These are phyloP conservation scores for Ogataea siamensis DNA, from an alignment of 805 yeast genomes.

Conservation along the genomic window DNA sequence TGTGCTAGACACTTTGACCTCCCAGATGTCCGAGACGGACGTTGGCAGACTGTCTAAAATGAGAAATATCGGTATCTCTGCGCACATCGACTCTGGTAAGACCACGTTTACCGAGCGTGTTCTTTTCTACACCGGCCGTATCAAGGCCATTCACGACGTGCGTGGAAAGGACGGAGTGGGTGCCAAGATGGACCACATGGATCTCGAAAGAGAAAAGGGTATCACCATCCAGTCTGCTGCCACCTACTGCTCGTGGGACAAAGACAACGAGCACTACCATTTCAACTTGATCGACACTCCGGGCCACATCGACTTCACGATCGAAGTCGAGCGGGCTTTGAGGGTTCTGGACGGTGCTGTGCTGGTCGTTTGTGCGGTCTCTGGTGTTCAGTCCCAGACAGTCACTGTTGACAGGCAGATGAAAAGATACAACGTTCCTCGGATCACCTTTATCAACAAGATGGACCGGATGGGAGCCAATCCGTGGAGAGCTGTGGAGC, in stretches of 20 bases:
- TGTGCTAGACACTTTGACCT: constrained; percentile 56
- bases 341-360: constrained; percentile 98
- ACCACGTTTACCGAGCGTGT: constrained; percentile 98
- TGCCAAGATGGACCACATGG: constrained; percentile 99
- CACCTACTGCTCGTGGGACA: constrained; percentile 95
- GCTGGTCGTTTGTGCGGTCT: constrained; percentile 95
- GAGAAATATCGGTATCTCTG: constrained; percentile 96
- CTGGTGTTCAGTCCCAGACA: constrained; percentile 98
- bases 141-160: constrained; percentile 94
- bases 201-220: constrained; percentile 96
- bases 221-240: constrained; percentile 99
- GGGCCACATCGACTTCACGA: constrained; percentile 98
- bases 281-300: constrained; percentile 97
- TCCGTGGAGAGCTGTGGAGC: constrained; percentile 94
- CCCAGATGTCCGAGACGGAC: constrained; percentile 50
- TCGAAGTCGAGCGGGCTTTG: constrained; percentile 98
- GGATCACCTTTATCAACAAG: constrained; percentile 93
- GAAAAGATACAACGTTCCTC: constrained; percentile 97
- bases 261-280: constrained; percentile 65
- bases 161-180: constrained; percentile 98
- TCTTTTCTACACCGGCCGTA: constrained; percentile 92
- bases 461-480: constrained; percentile 99
- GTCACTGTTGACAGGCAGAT: constrained; percentile 98
- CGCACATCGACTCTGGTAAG: constrained; percentile 97
- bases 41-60: constrained; percentile 49